These are phyloP conservation scores for Arabis hirsuta DNA, from an alignment of 345 rosid species.

Conservation along the genomic window DNA sequence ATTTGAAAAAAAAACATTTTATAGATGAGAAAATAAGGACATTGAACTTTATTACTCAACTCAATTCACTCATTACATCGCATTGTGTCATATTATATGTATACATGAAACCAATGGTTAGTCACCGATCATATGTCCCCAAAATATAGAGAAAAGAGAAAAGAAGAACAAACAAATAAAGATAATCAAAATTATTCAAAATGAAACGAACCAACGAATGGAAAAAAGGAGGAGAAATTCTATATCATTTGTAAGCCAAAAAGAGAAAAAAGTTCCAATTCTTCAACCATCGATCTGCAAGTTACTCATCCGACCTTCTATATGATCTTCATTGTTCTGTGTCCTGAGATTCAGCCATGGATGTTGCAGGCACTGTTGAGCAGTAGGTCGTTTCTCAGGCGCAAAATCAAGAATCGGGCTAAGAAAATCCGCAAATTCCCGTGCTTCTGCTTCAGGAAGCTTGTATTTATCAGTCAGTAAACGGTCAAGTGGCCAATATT, in stretches of 20 bases:
- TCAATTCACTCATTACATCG: conserved; percentile 9
- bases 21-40: no score
- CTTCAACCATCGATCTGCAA: conserved; percentile 37
- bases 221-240: conserved; percentile 9
- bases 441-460: conserved; percentile 70
- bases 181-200: conserved; percentile 8
- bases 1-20: no score
- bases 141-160: neutral
- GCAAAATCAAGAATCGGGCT: conserved; percentile 75
- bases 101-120: conserved; percentile 23
- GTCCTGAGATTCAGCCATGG: conserved; percentile 71
- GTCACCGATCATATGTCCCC: conserved; percentile 6
- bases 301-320: conserved; percentile 35
- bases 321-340: conserved; percentile 22
- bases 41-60: neutral
- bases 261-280: neutral
- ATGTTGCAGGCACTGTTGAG: conserved; percentile 87
- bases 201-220: conserved; percentile 31
- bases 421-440: conserved; percentile 71
- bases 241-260: conserved; percentile 23
- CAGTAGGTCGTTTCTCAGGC: conserved; percentile 96
- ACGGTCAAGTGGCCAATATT: conserved; percentile 82
- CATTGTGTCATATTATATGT: neutral
- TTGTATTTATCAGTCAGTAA: conserved; percentile 74
- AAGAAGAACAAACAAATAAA: conserved; percentile 9